phyloP scores from a whole-genome alignment of 1,139 yeast species.

The Nakaseomyces sp. region DNA sequence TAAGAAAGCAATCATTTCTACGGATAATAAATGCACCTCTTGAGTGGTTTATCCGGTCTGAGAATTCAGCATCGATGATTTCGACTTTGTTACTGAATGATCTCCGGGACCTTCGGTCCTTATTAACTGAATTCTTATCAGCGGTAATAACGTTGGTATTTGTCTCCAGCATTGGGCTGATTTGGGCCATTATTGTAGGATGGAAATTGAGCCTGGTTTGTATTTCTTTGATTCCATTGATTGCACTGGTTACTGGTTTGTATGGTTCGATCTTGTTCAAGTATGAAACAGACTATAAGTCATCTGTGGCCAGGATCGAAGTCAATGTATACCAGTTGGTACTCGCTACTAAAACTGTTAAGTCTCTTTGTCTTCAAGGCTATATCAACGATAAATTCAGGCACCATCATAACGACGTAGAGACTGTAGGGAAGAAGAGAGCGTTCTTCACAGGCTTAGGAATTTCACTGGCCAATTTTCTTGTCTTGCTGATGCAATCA shows the following conservation, averaged over 20 bases:
- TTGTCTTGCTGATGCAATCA: constrained; percentile 56
- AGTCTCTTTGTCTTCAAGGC: constrained; percentile 43
- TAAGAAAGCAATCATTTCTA: constrained; percentile 45
- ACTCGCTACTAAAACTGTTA: constrained; percentile 53
- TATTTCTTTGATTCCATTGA: constrained; percentile 59
- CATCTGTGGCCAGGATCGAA: constrained; percentile 46
- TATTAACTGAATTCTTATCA: constrained; percentile 54
- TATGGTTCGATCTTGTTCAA: constrained; percentile 46
- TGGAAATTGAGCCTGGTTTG: constrained; percentile 86
- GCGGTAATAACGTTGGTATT: constrained; percentile 45
- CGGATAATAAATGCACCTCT: constrained; percentile 46
- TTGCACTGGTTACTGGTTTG: constrained; percentile 41
- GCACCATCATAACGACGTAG: constrained; percentile 28
- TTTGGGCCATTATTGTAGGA: constrained; percentile 74
- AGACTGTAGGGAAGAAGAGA: constrained; percentile 37
- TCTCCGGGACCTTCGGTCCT: constrained; percentile 60
- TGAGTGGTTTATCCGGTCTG: constrained; percentile 42
- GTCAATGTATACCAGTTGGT: constrained; percentile 50
- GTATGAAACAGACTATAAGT: constrained; percentile 54
- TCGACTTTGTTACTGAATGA: constrained; percentile 71
- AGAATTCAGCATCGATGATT: constrained; percentile 45
- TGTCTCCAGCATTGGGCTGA: constrained; percentile 49
- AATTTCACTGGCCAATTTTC: constrained; percentile 45
- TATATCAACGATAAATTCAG: constrained; percentile 40
- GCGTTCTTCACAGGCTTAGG: constrained; percentile 52